Evolutionary conservation across 2,329 filamentous ascomycete genomes (phyloP), one percentile per base, ranked within the genome.

Genomic region (Penicillium frequentans): DNA sequence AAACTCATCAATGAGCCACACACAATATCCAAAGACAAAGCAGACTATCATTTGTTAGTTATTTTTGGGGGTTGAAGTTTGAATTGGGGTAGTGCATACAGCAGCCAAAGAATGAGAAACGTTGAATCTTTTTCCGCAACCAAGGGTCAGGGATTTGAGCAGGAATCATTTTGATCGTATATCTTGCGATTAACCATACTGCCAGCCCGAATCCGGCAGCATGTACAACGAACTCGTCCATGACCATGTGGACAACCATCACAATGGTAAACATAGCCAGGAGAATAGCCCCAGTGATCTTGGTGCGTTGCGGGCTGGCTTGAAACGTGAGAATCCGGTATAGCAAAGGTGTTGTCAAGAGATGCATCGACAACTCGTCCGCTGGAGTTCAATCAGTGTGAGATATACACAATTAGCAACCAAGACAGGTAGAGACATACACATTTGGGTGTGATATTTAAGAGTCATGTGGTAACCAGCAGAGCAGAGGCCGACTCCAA

Each of bases 161-260:
- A 1, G 70, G 62, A 44, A 78, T 75, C 1, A 76, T 57, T 26
- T 59, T 66, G 21, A 68, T 55, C 1, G 70, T 63, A 0, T 66
- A 63, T 1, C 63, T 67, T 3, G 68, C 73, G 39, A 78, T 76
- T 11, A 76, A 42, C 27, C 68, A 73, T 0, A 77, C 69, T 0
- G 66, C 68, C 2, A 74, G 5, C 0, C 70, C 75, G 59, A 78
- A 78, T 0, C 68, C 60, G 0, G 66, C 64, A 0, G 75, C 75
- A 46, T 78, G 76, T 0, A 78, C 64, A 0, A 78, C 42, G 26
- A 78, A 78, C 50, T 78, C 76, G 27, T 78, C 75, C 74, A 78
- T 73, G 14, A 72, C 70, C 69, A 78, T 77, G 35, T 78, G 76
- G 0, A 73, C 70, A 6, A 76, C 68, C 72, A 78, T 78, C 3